Percentiles rank a stretch among this genome's conserved stretches.
phyloP scores from a whole-genome alignment of 1,284 basidiomycete species.

The Trametes pubescens region DNA sequence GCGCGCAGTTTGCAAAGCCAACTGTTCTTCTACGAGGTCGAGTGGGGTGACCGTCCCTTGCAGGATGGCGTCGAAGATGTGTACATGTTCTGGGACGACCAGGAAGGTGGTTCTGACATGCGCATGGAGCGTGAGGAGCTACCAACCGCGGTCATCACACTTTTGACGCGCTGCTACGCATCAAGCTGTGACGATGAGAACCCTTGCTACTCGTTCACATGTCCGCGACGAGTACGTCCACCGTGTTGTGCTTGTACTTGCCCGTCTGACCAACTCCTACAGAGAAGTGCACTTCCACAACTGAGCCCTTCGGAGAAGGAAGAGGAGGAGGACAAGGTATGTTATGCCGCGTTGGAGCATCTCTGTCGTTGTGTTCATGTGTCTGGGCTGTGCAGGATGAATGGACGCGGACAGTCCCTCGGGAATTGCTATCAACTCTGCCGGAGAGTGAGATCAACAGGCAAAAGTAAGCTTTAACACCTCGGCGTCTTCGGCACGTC shows the following conservation, averaged over 20 bases:
- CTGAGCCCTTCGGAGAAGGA: conserved; percentile 37
- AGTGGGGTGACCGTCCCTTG: conserved; percentile 88
- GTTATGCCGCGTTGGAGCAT: neutral
- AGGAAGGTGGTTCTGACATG: conserved; percentile 68
- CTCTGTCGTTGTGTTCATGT: neutral
- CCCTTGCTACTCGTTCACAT: conserved; percentile 77
- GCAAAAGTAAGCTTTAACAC: conserved; percentile 66
- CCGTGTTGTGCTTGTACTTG: neutral
- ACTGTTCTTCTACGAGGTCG: conserved; percentile 97
- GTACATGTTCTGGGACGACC: conserved; percentile 95
- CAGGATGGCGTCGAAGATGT: conserved; percentile 95
- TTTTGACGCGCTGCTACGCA: conserved; percentile 86
- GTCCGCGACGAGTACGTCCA: conserved; percentile 65
- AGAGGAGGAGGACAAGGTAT: conserved; percentile 42
- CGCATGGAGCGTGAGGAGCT: conserved; percentile 76
- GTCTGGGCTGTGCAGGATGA: conserved; percentile 52
- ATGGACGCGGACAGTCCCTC: conserved; percentile 81
- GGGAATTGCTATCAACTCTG: conserved; percentile 70
- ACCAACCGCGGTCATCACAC: conserved; percentile 84
- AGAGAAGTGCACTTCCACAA: conserved; percentile 40
- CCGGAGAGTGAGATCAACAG: conserved; percentile 83
- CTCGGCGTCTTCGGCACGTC: neutral
- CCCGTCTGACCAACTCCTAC: neutral
- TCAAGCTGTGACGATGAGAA: conserved; percentile 79
- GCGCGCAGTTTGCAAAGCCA: conserved; percentile 91